Conservation (phyloP, 1,284 basidiomycete species). For the Naganishia cerealis region DNA sequence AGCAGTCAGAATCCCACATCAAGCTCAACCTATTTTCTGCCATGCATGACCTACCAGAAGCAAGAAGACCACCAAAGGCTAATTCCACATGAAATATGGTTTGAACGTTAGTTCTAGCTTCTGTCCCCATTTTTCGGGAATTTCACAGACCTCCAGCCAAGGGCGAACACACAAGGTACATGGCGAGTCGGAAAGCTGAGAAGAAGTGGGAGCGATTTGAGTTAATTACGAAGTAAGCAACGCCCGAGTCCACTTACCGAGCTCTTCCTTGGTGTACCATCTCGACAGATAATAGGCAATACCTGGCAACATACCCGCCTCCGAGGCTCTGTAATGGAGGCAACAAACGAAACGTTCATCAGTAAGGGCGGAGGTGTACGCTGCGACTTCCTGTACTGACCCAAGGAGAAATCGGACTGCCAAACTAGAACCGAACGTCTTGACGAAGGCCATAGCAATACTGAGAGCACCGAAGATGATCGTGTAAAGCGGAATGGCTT, state of each 20-base stretch:
- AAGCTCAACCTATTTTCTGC: not conserved
- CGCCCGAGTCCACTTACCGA: conserved; percentile 1
- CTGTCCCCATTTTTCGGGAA: not conserved
- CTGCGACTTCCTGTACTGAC: not conserved
- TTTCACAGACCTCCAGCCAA: conserved; percentile 25
- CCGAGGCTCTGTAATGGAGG: conserved; percentile 36
- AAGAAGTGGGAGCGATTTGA: not conserved
- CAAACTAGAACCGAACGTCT: conserved; percentile 27
- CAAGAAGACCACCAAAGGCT: conserved; percentile 33
- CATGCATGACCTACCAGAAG: conserved; percentile 11
- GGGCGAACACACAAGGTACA: conserved; percentile 33
- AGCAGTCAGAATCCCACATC: not conserved
- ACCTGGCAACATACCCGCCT: conserved; percentile 38
- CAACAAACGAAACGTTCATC: not conserved
- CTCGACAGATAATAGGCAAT: conserved; percentile 45
- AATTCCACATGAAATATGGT: not conserved
- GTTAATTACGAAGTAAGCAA: not conserved
- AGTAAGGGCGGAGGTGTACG: no score
- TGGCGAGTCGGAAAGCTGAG: conserved; percentile 29
- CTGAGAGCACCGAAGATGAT: conserved; percentile 31
- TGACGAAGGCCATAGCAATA: conserved; percentile 32
- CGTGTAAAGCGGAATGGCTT: conserved; percentile 31
- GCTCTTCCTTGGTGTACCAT: conserved; percentile 39
- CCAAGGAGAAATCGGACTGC: conserved; percentile 49
- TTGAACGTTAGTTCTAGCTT: not conserved